Evolutionary conservation across 1,284 basidiomycete species (phyloP), one percentile per base, ranked within the genome.

Genomic region (Bondarzewia mesenterica): DNA sequence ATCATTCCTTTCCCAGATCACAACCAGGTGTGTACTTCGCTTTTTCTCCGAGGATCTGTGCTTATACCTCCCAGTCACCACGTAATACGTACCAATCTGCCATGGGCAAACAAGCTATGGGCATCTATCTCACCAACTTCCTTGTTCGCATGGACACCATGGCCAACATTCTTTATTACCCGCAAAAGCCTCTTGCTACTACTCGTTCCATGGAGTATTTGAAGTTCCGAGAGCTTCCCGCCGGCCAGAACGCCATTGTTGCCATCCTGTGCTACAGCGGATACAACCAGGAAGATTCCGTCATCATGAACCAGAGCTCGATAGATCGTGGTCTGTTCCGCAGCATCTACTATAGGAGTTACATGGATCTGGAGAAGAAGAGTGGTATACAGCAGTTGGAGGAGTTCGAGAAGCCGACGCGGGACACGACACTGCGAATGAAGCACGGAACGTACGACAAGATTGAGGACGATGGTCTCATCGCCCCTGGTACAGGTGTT

Each of bases 41-140:
- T 26, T 25, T 18, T 21, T 39, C 39, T 29, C 20, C 15, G 42
- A 20, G 23, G n/a, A 27, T 42, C 52, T 51, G 52, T 60, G 51
- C 60, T 56, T 22, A 44, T 46, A n/a, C 35, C 18, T 49, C 48
- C 5, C 59, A 98, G 87, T 96, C 93, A 49, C 95, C 95, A 54
- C 93, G 95, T 80, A 99, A 99, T 63, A 98, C 95, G 4, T 99
- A 99, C 61, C 94, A 97, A 70, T 95, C 93, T 43, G 96, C 95
- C 48, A 99, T 99, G 95, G 95, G 95, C 63, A 99, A 99, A 71
- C 95, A 99, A 79, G 95, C 95, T 4, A 98, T 98, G 93, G 95
- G 95, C 47, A 92, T 98, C 54, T 96, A 90, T 69, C 77, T 98
- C 42, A 98, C 95, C 29, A 99, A 99, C 69, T 97, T 95, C 75